Evolutionary conservation across 2,329 filamentous ascomycete genomes (phyloP).

Genomic region (Davidsoniella neocaledoniae): DNA sequence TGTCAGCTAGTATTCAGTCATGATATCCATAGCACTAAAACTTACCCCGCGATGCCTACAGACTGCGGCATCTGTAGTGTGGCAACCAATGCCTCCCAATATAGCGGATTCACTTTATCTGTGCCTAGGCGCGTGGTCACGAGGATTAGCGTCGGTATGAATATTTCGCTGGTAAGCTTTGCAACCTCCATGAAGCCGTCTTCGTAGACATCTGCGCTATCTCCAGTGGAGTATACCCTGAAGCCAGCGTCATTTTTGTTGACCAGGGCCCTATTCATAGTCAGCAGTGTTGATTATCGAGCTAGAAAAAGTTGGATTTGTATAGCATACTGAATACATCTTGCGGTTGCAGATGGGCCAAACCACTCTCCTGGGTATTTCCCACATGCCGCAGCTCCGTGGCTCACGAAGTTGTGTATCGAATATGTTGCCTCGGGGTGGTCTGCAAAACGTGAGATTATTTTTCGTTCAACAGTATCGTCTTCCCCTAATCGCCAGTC

Average conservation of each 20-base stretch:
- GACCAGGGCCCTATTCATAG: constrained; percentile 48
- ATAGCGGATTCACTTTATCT: constrained; percentile 84
- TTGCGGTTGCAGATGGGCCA: constrained; percentile 86
- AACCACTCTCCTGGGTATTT: constrained; percentile 98
- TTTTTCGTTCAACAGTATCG: constrained; percentile 43
- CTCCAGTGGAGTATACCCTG: constrained; percentile 75
- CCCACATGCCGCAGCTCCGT: constrained; percentile 73
- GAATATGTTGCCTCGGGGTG: constrained; percentile 76
- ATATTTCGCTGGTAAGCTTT: constrained; percentile 44
- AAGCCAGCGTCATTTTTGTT: constrained; percentile 48
- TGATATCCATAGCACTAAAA: constrained; percentile 1
- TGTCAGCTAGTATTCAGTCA: constrained; percentile 5
- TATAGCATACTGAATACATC: constrained; percentile 68
- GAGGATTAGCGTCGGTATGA: constrained; percentile 74
- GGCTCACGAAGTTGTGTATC: constrained; percentile 82
- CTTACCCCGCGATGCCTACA: constrained; percentile 87
- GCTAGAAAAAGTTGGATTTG: neutral
- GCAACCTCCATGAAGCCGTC: constrained; percentile 71
- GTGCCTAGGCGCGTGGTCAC: constrained; percentile 82
- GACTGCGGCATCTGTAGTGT: constrained; percentile 77
- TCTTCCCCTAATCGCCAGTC: constrained; percentile 58
- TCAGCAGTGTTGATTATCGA: neutral
- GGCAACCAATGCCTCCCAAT: constrained; percentile 82
- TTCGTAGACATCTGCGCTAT: constrained; percentile 84
- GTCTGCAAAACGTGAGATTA: constrained; percentile 76